Conservation (phyloP, 257 asterid species). For the Fraxinus excelsior region DNA sequence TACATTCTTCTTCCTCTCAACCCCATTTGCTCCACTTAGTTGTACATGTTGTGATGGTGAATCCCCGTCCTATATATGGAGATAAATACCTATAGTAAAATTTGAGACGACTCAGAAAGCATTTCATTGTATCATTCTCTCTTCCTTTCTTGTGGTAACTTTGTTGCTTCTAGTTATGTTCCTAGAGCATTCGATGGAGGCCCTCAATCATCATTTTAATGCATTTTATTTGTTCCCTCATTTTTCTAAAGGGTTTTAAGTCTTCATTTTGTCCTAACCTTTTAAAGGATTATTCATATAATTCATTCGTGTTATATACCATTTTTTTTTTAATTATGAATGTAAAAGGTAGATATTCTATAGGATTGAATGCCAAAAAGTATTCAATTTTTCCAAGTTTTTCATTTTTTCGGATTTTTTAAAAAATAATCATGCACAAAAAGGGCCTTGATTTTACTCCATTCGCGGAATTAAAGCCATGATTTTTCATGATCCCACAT, state of each 20-base stretch:
- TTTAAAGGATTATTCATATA: neutral
- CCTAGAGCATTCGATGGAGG: neutral
- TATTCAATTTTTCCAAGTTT: neutral
- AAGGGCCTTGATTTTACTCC: neutral
- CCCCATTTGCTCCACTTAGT: neutral
- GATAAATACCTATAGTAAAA: neutral
- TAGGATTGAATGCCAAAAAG: neutral
- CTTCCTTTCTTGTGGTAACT: neutral
- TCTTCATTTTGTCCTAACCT: neutral
- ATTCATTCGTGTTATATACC: neutral
- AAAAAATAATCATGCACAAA: neutral
- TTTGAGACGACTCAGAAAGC: neutral
- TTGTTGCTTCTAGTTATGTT: neutral
- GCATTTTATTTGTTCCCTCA: neutral
- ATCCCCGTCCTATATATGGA: neutral
- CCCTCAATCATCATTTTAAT: neutral
- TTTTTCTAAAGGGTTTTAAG: neutral
- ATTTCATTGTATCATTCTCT: neutral
- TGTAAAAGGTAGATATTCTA: too few relatives aligned
- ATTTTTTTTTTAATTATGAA: too few relatives aligned
- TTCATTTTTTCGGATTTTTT: neutral
- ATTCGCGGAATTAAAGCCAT: neutral
- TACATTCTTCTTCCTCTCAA: conserved; percentile 19
- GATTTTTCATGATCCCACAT: neutral
- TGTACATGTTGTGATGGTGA: neutral